These are phyloP conservation scores for Noccaea bulbosa DNA, from an alignment of 345 rosid genomes.

Conservation along the genomic window DNA sequence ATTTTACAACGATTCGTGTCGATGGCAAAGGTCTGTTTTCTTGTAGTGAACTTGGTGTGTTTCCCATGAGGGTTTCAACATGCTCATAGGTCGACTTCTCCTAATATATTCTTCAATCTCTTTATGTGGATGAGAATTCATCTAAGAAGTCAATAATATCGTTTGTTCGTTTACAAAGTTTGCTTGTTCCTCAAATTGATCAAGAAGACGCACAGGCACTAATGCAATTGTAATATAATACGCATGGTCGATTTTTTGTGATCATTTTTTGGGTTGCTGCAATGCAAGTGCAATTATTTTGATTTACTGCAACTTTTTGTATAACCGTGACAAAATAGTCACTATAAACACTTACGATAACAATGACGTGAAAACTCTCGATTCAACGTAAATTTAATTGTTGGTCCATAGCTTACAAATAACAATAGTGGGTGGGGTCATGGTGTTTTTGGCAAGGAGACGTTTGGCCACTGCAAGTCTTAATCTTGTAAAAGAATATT, in stretches of 20 bases:
- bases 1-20: too few relatives aligned
- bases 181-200: neutral
- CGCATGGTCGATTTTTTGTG: neutral
- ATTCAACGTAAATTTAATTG: conserved; percentile 17
- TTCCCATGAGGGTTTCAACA: too few relatives aligned
- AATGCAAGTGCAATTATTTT: neutral
- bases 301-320: neutral
- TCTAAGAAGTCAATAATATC: neutral
- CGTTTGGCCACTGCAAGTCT: conserved; percentile 22
- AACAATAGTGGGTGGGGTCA: conserved; percentile 11
- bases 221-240: neutral
- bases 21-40: too few relatives aligned
- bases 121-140: conserved; percentile 8
- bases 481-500: conserved; percentile 3
- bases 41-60: too few relatives aligned
- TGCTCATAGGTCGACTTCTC: too few relatives aligned
- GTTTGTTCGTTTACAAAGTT: neutral
- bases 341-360: conserved; percentile 25
- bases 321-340: conserved; percentile 24
- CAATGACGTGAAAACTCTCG: conserved; percentile 28
- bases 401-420: neutral
- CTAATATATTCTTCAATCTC: neutral
- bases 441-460: conserved; percentile 27
- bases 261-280: neutral
- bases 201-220: neutral